Conservation (phyloP, 345 rosid species). For the Linum trigynum region DNA sequence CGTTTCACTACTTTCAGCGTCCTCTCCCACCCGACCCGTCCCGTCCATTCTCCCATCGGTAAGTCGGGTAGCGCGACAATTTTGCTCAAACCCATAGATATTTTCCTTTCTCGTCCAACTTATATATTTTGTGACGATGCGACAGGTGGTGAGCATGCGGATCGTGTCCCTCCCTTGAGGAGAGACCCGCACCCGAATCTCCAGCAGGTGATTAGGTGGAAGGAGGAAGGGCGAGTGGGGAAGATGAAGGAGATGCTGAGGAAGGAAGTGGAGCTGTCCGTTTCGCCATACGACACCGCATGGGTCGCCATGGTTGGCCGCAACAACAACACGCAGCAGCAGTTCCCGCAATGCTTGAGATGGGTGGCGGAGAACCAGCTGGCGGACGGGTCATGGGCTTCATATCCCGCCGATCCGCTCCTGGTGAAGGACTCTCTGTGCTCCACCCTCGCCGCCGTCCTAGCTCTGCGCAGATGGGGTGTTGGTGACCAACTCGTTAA, state of each 20-base stretch:
- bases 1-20: too few relatives aligned
- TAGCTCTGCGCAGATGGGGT: not conserved
- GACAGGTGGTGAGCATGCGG: too few relatives aligned
- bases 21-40: too few relatives aligned
- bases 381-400: slow-evolving; percentile 15
- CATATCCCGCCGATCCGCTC: not conserved
- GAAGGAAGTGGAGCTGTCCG: slow-evolving; percentile 9
- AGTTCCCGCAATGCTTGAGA: slow-evolving; percentile 10
- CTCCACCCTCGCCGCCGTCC: not conserved
- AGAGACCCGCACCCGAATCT: too few relatives aligned
- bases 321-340: not conserved
- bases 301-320: slow-evolving; percentile 16
- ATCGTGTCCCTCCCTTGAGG: too few relatives aligned
- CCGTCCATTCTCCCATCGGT: too few relatives aligned
- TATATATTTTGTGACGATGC: too few relatives aligned
- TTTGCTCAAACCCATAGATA: too few relatives aligned
- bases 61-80: too few relatives aligned
- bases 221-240: not conserved
- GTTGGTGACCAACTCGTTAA: not conserved
- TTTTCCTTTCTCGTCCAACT: too few relatives aligned
- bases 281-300: slow-evolving; percentile 17
- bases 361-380: slow-evolving; percentile 18
- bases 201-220: not conserved
- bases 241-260: not conserved
- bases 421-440: not conserved